Conservation (phyloP, 1,284 basidiomycete species). For the Trametes hirsuta region DNA sequence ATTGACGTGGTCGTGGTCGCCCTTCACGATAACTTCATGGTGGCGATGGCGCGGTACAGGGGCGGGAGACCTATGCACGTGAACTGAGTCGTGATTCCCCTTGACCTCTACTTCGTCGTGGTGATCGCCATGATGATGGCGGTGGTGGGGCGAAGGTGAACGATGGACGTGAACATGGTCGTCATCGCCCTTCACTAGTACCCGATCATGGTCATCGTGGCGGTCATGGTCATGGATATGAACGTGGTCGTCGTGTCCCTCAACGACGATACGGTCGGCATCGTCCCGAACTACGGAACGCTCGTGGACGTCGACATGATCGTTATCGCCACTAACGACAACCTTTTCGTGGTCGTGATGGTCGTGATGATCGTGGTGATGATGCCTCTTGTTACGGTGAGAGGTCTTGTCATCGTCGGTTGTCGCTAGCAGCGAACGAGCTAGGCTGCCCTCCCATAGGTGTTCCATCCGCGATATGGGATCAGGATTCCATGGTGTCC, state of each 20-base stretch:
- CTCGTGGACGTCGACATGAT: conserved; percentile 25
- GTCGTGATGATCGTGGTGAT: conserved; percentile 26
- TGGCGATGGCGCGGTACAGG: conserved; percentile 1
- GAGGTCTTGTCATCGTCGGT: neutral
- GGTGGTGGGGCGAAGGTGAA: conserved; percentile 14
- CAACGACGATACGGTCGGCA: conserved; percentile 21
- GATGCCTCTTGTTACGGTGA: conserved; percentile 17
- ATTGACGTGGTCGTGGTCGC: conserved; percentile 9
- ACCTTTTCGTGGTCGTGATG: conserved; percentile 25
- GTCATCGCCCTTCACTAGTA: conserved; percentile 12
- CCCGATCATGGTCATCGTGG: conserved; percentile 6
- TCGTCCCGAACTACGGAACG: conserved; percentile 15
- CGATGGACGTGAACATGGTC: conserved; percentile 26
- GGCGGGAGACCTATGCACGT: neutral
- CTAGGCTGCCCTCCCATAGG: conserved; percentile 26
- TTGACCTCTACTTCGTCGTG: conserved; percentile 6
- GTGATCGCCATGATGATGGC: conserved; percentile 9
- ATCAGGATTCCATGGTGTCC: conserved; percentile 24
- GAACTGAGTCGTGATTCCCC: conserved; percentile 10
- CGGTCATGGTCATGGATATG: conserved; percentile 17
- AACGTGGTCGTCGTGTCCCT: conserved; percentile 12
- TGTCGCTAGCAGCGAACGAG: neutral
- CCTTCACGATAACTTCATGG: conserved; percentile 12
- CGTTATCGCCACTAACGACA: conserved; percentile 25
- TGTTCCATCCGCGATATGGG: conserved; percentile 28